Percentiles rank a stretch among this genome's conserved stretches.
These are phyloP conservation scores for Acacia melanoxylon DNA, from an alignment of 306 rosid species.

Conservation along the genomic window DNA sequence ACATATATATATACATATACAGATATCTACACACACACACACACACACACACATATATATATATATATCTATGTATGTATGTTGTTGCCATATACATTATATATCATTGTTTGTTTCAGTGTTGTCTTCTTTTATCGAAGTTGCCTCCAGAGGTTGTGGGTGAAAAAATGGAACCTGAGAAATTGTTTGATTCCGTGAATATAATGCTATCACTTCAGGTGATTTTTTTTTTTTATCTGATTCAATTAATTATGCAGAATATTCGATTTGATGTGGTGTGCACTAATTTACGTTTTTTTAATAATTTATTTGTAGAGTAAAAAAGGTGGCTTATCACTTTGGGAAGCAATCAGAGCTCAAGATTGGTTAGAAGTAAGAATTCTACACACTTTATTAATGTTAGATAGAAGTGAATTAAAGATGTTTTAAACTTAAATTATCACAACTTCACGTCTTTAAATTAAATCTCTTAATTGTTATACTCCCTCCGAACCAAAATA, in stretches of 20 bases:
- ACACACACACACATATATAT: too few species aligned
- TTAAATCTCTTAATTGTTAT: too few species aligned
- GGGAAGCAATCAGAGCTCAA: constrained; percentile 25
- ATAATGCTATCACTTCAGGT: constrained; percentile 51
- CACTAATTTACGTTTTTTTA: too few species aligned
- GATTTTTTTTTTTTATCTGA: background rate
- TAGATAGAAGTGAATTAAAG: too few species aligned
- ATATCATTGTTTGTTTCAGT: constrained; percentile 7
- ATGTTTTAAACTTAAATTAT: too few species aligned
- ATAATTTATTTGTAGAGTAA: constrained; percentile 24
- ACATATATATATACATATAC: too few species aligned
- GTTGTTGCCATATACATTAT: background rate
- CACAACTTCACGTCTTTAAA: too few species aligned
- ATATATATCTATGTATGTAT: too few species aligned
- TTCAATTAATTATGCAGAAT: background rate
- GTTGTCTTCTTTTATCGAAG: background rate
- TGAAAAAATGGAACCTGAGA: background rate
- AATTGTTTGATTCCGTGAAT: constrained; percentile 47
- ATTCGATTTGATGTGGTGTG: too few species aligned
- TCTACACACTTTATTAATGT: too few species aligned
- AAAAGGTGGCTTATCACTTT: constrained; percentile 46
- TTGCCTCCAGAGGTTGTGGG: background rate
- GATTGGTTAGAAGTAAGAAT: constrained; percentile 44
- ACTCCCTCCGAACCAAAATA: too few species aligned
- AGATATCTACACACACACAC: too few species aligned